Base-by-base conservation (phyloP, 176 grass and related monocot genomes). In the Hyparrhenia diplandra region DNA sequence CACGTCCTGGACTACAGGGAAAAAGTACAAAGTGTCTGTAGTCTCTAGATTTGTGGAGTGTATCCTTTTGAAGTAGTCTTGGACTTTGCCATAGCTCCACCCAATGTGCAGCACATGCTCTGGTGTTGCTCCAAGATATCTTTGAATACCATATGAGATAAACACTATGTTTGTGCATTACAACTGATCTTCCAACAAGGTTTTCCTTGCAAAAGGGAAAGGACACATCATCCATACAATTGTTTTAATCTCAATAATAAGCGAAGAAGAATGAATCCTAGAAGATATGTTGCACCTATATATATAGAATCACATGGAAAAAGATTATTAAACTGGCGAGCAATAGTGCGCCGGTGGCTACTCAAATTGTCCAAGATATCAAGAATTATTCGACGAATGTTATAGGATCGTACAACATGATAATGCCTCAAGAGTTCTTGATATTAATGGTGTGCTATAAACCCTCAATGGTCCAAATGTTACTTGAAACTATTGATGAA, bases 81-180 rank as follows among this genome's bases (percentile, higher is more conserved):
- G 27, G 87, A 76, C 77, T 88, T 89, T 27, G 55, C 16, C 55
- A 75, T 60, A 82, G 71, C 77, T 71, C 77, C 87, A 89, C 72
- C 82, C 71, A 89, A 46, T 77, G 71, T 82, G 63, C 64, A 64
- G 63, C 82, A 89, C 87, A 89, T 88, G 54, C 64, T 77, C 25
- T 76, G 27, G 28, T 77, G 55, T 64, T 76, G 64, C 71, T 76
- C 63, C 61, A 81, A 37, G 20, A 85, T 89, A 81, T 69, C 54
- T 85, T 81, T 81, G 76, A 85, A 81, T 76, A 81, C 54, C n/a
- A n/a, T 13, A 58, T 12, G 54, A 71, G 71, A 81, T 64, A 80
- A 34, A 84, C 80, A n/a, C 24, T 46, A 21, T 85, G 4, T 23
- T 21, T 10, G 14, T 80, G 82, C 71, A 85, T 42, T 76, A 35